phyloP scores from a whole-genome alignment of 176 grass and related monocot genomes.

The Poa pratensis region DNA sequence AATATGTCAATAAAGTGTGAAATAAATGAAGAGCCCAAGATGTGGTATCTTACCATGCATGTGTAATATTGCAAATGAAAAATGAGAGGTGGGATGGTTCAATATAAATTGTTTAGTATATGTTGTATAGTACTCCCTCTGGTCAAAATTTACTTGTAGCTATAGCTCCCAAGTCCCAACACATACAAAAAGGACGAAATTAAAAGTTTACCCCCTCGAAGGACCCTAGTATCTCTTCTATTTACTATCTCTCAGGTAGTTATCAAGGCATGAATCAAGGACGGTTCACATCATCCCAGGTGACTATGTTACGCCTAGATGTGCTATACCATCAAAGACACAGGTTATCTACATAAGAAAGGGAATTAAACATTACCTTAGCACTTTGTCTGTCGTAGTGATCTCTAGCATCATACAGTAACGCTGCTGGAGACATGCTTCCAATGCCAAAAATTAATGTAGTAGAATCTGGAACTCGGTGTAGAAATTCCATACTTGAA shows the following conservation, averaged over 20 bases:
- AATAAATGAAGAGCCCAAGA: background rate
- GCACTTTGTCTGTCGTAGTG: constrained; percentile 95
- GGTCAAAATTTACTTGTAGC: constrained; percentile 21
- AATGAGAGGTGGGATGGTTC: background rate
- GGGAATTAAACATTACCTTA: constrained; percentile 66
- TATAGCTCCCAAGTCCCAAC: background rate
- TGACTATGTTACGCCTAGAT: constrained; percentile 9
- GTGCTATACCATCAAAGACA: background rate
- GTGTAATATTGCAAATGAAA: constrained; percentile 8
- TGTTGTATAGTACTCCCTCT: constrained; percentile 9
- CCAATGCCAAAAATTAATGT: constrained; percentile 89
- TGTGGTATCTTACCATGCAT: background rate
- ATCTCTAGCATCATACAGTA: constrained; percentile 96
- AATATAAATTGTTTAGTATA: background rate
- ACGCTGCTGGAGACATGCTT: constrained; percentile 86
- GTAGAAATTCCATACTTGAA: constrained; percentile 98
- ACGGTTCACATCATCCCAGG: constrained; percentile 1
- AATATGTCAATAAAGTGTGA: background rate
- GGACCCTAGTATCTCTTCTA: background rate
- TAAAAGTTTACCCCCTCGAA: constrained; percentile 9
- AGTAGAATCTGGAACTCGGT: constrained; percentile 83
- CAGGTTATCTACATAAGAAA: constrained; percentile 11
- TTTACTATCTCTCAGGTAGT: constrained; percentile 23
- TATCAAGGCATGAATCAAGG: background rate
- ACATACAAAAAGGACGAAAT: background rate